Evolutionary conservation across 2,329 filamentous ascomycete species (phyloP).

Genomic region (Celoporthe dispersa): DNA sequence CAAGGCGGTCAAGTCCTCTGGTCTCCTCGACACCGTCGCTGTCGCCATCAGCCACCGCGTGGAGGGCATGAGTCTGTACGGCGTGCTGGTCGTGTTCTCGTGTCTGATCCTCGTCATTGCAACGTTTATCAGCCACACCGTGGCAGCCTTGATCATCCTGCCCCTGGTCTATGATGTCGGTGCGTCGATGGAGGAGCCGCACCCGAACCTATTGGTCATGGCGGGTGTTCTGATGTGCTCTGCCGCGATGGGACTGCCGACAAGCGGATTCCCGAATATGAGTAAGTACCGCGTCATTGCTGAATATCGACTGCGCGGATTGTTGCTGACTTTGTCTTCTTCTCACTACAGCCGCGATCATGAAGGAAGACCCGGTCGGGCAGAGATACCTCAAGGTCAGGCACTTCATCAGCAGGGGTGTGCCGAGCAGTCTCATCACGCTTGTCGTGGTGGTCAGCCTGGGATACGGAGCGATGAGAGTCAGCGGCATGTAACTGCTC

Average conservation of each 20-base stretch:
- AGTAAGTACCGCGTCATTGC: conserved; percentile 68
- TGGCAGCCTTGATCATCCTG: conserved; percentile 92
- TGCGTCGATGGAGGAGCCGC: conserved; percentile 80
- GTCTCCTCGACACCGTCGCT: conserved; percentile 87
- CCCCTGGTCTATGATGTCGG: conserved; percentile 90
- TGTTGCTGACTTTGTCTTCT: conserved; percentile 11
- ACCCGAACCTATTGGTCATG: conserved; percentile 96
- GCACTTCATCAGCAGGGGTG: conserved; percentile 93
- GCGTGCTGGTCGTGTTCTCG: conserved; percentile 84
- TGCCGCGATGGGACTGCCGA: conserved; percentile 96
- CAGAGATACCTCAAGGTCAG: conserved; percentile 89
- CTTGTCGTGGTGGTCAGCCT: conserved; percentile 83
- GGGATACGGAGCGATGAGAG: conserved; percentile 87
- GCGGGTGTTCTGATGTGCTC: conserved; percentile 93
- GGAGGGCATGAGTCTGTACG: conserved; percentile 80
- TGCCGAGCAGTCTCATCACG: conserved; percentile 83
- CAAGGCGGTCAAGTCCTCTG: conserved; percentile 92
- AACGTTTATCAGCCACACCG: conserved; percentile 97
- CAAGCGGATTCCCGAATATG: conserved; percentile 98
- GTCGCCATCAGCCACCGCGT: conserved; percentile 74
- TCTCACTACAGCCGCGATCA: conserved; percentile 77
- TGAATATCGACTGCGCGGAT: not conserved
- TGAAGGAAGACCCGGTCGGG: conserved; percentile 97
- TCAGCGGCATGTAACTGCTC: conserved; percentile 46
- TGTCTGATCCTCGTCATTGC: conserved; percentile 86